Evolutionary conservation across 2,329 filamentous ascomycete species (phyloP).

Genomic region (Septoria petroselini): DNA sequence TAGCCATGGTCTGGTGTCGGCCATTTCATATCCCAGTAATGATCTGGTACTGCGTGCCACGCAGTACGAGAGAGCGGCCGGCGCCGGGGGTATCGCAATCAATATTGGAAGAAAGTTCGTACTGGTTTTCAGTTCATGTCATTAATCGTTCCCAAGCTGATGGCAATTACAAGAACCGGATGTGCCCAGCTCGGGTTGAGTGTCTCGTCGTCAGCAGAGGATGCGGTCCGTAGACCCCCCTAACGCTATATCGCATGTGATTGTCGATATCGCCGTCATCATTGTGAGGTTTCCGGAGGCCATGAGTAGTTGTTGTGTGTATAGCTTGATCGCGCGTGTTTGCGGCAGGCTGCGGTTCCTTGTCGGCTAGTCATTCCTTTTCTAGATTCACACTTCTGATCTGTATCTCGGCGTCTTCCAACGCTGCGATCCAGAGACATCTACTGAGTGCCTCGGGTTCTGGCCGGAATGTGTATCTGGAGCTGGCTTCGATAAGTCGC

Average conservation of each 20-base stretch:
- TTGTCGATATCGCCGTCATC: constrained; percentile 5
- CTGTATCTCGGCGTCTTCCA: constrained; percentile 70
- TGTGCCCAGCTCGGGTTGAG: constrained; percentile 7
- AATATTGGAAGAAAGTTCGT: background rate
- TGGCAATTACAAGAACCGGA: constrained; percentile 5
- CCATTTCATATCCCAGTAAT: background rate
- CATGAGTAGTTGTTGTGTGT: constrained; percentile 2
- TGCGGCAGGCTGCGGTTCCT: background rate
- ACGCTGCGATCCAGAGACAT: constrained; percentile 79
- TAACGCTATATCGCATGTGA: constrained; percentile 2
- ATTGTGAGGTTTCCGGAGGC: background rate
- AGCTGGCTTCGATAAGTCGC: constrained; percentile 74
- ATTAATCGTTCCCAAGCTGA: background rate
- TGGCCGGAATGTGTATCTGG: constrained; percentile 68
- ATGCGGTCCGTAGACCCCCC: constrained; percentile 4
- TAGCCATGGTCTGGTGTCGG: background rate
- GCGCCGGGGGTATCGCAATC: background rate
- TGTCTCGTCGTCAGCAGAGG: constrained; percentile 5
- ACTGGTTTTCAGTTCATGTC: background rate
- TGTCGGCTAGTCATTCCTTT: constrained; percentile 19
- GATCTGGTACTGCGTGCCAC: background rate
- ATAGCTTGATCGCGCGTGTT: constrained; percentile 3
- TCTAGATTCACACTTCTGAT: constrained; percentile 34
- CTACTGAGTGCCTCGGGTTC: constrained; percentile 74
- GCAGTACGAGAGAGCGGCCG: background rate